phyloP scores from a whole-genome alignment of 2,329 filamentous ascomycete genomes.

The Sphaceloma murrayae region DNA sequence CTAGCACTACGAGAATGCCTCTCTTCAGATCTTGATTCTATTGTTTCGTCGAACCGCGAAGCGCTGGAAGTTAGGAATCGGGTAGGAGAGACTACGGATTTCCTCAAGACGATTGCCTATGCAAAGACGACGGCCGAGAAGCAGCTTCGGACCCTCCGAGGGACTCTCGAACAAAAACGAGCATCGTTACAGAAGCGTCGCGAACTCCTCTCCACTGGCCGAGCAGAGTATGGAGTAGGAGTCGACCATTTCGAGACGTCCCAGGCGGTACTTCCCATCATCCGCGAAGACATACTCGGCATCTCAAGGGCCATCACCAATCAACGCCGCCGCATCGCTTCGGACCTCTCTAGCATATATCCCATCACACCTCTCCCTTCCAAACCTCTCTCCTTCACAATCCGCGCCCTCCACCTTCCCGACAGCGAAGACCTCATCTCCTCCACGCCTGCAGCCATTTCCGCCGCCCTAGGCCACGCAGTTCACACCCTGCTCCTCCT shows the following conservation, averaged over 20 bases:
- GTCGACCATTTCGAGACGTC: conserved; percentile 28
- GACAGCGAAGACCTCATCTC: conserved; percentile 66
- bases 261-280: conserved; percentile 40
- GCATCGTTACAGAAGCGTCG: conserved; percentile 56
- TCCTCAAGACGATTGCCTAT: conserved; percentile 37
- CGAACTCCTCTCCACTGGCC: conserved; percentile 57
- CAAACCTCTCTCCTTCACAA: conserved; percentile 68
- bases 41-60: conserved; percentile 33
- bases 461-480: conserved; percentile 72
- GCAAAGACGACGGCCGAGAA: conserved; percentile 56
- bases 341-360: conserved; percentile 70
- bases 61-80: conserved; percentile 29
- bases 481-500: conserved; percentile 65
- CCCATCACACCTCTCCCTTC: conserved; percentile 60
- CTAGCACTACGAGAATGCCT: conserved; percentile 65
- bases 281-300: conserved; percentile 29
- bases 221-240: conserved; percentile 28
- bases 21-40: conserved; percentile 62
- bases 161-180: conserved; percentile 57
- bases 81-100: conserved; percentile 36
- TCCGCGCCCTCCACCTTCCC: conserved; percentile 66
- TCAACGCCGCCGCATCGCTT: conserved; percentile 81
- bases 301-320: conserved; percentile 61
- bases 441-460: conserved; percentile 58
- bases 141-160: conserved; percentile 51